Conservation (phyloP, 1,284 basidiomycete genomes). For the Schizophyllum amplum region DNA sequence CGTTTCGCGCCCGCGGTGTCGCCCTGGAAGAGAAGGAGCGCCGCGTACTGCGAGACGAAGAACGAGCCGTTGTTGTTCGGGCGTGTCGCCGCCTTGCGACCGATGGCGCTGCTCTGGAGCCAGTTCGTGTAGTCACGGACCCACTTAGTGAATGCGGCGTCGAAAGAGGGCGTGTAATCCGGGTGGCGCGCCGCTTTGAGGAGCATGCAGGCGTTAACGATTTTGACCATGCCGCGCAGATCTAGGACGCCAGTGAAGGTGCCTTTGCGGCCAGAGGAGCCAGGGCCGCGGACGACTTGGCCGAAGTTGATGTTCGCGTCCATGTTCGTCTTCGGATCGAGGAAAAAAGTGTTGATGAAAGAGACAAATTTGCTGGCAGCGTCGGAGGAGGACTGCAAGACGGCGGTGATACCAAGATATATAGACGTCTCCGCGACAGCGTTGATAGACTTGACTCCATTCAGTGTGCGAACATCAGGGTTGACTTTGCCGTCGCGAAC, state of each 20-base stretch:
- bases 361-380: slow-evolving; percentile 30
- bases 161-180: slow-evolving; percentile 37
- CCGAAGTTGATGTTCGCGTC: slow-evolving; percentile 56
- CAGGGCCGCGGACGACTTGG: slow-evolving; percentile 53
- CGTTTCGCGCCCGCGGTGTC: slow-evolving; percentile 30
- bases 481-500: slow-evolving; percentile 48
- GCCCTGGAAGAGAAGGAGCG: slow-evolving; percentile 28
- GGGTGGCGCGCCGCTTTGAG: slow-evolving; percentile 30
- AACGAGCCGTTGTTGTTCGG: slow-evolving; percentile 45
- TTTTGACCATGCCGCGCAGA: slow-evolving; percentile 44
- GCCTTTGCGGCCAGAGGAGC: slow-evolving; percentile 31
- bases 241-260: slow-evolving; percentile 54
- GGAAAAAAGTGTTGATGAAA: slow-evolving; percentile 44
- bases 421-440: slow-evolving; percentile 39
- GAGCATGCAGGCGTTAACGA: slow-evolving; percentile 40
- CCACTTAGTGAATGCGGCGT: slow-evolving; percentile 39
- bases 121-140: slow-evolving; percentile 37
- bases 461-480: slow-evolving; percentile 46
- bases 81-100: slow-evolving; percentile 31
- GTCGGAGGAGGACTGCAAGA: slow-evolving; percentile 27
- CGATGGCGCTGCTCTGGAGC: slow-evolving; percentile 39
- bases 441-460: slow-evolving; percentile 37
- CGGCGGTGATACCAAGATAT: slow-evolving; percentile 44
- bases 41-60: slow-evolving; percentile 31
- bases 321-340: slow-evolving; percentile 43